Evolutionary conservation across 75 land plant genomes (phyloP).

Genomic region (Pinus taeda): DNA sequence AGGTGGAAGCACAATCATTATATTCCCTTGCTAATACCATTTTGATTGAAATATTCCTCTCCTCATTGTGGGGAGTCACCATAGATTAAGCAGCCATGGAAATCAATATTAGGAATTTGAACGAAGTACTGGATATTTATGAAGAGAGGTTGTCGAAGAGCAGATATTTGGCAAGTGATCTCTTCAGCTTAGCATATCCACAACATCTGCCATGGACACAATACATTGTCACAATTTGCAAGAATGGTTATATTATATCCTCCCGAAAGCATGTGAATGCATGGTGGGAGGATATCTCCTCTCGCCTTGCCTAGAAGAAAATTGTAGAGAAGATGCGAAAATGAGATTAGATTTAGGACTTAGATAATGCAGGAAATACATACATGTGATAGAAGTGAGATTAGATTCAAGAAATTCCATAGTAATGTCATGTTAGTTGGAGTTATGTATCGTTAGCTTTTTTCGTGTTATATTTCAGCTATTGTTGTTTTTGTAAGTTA

Average conservation of each 20-base stretch:
- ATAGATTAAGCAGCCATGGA: conserved; percentile 23
- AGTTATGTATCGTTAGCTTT: too few relatives aligned
- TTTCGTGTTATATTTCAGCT: too few relatives aligned
- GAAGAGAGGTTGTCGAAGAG: conserved; percentile 32
- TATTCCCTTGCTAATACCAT: conserved; percentile 22
- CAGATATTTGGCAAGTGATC: conserved; percentile 50
- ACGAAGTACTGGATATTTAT: conserved; percentile 52
- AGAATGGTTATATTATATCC: not conserved
- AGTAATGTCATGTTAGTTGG: too few relatives aligned
- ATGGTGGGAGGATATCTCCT: conserved; percentile 33
- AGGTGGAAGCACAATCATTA: conserved; percentile 42
- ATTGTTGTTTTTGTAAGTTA: too few relatives aligned
- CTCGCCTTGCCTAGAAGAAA: conserved; percentile 40
- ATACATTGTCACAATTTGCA: not conserved
- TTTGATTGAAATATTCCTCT: conserved; percentile 5
- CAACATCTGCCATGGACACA: conserved; percentile 34
- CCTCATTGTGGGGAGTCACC: conserved; percentile 9
- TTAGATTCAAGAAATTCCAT: too few relatives aligned
- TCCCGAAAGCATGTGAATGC: conserved; percentile 20
- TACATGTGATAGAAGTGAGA: too few relatives aligned
- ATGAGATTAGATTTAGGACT: too few relatives aligned
- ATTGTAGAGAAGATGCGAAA: conserved; percentile 19
- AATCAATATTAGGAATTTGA: conserved; percentile 33
- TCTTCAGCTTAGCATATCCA: conserved; percentile 49
- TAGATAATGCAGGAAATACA: too few relatives aligned